A percentile compares a stretch with the other conserved stretches of the same genome.
Conservation (phyloP, 148 eudicot species). For the Vaccinium corymbosum region DNA sequence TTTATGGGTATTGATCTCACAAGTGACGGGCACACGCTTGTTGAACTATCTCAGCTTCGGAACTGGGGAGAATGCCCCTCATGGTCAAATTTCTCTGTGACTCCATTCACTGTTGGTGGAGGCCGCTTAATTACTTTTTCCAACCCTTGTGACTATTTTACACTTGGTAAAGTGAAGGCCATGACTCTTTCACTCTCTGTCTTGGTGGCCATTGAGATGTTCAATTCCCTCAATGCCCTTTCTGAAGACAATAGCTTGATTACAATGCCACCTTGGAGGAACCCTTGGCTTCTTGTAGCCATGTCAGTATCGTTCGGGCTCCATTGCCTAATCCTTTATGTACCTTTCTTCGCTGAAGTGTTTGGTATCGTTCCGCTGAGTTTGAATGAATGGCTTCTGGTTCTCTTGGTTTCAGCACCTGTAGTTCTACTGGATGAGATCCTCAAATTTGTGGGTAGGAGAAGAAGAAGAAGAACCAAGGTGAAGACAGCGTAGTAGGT, state of each 20-base stretch:
- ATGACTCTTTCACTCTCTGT: constrained; percentile 87
- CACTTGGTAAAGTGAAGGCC: constrained; percentile 78
- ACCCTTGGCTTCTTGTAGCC: constrained; percentile 82
- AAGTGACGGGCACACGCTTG: constrained; percentile 72
- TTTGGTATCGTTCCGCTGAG: constrained; percentile 76
- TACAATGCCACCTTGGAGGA: constrained; percentile 83
- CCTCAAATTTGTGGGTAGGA: constrained; percentile 60
- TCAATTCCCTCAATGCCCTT: constrained; percentile 82
- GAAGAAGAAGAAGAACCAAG: constrained; percentile 40
- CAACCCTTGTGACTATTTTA: constrained; percentile 78
- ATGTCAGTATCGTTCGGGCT: constrained; percentile 70
- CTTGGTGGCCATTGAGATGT: constrained; percentile 88
- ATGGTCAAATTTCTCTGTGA: constrained; percentile 73
- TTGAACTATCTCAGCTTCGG: constrained; percentile 55
- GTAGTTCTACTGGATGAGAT: constrained; percentile 71
- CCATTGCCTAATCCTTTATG: constrained; percentile 70
- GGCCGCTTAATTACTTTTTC: constrained; percentile 51
- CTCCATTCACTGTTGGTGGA: constrained; percentile 61
- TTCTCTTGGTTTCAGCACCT: constrained; percentile 62
- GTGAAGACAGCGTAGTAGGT: constrained; percentile 37
- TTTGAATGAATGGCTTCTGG: constrained; percentile 66
- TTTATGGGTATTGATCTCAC: constrained; percentile 64
- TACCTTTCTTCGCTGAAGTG: constrained; percentile 68
- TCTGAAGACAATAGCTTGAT: constrained; percentile 79
- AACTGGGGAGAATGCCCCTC: constrained; percentile 80